phyloP scores from a whole-genome alignment of 2,329 filamentous ascomycete species.

The Cercospora zeina region DNA sequence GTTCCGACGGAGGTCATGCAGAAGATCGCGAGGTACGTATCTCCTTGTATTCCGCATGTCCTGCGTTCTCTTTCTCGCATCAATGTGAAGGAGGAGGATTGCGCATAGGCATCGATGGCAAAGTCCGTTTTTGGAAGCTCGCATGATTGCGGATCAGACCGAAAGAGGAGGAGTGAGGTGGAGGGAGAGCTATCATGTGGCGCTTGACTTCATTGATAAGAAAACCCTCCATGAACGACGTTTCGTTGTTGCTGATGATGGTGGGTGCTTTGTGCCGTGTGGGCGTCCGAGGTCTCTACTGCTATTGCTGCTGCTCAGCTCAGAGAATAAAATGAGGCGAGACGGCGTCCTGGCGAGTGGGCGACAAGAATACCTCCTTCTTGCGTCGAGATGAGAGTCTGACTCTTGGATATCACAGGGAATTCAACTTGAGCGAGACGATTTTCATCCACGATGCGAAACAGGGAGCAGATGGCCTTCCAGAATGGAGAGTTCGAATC shows the following conservation, averaged over 20 bases:
- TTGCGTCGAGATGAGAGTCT: too few species aligned
- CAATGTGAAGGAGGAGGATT: too few species aligned
- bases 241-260: not conserved
- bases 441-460: slow-evolving; percentile 53
- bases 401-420: too few species aligned
- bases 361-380: not conserved
- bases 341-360: not conserved
- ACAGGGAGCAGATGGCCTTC: slow-evolving; percentile 25
- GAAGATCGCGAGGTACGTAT: slow-evolving; percentile 46
- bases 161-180: slow-evolving; percentile 1
- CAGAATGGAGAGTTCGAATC: slow-evolving; percentile 54
- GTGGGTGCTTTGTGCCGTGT: not conserved
- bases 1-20: slow-evolving; percentile 55
- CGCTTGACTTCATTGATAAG: slow-evolving; percentile 6
- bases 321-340: not conserved
- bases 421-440: slow-evolving; percentile 61
- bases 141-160: not conserved
- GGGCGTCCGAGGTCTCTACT: not conserved
- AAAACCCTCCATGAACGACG: too few species aligned
- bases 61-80: not conserved
- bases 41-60: too few species aligned
- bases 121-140: slow-evolving; percentile 1
- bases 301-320: not conserved
- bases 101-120: too few species aligned
- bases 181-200: not conserved